These are phyloP conservation scores for Aspergillus pseudonomiae DNA, from an alignment of 2,329 filamentous ascomycete genomes.

Conservation along the genomic window DNA sequence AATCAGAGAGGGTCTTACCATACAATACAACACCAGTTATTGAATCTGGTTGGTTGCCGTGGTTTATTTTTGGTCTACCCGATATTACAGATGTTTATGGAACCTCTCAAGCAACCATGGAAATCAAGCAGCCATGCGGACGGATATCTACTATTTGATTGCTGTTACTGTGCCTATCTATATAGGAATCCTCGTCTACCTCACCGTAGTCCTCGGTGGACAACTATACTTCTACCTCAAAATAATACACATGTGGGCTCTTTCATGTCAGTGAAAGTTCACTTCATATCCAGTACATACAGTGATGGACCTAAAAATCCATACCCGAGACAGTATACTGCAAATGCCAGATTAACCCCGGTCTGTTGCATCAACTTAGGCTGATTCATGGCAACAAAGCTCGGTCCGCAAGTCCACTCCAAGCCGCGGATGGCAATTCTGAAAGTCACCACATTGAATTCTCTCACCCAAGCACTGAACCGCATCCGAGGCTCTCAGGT, in stretches of 20 bases:
- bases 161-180: not conserved
- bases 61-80: slow-evolving; percentile 19
- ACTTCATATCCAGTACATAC: not conserved
- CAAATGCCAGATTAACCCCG: not conserved
- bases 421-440: not conserved
- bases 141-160: not conserved
- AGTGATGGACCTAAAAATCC: not conserved
- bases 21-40: slow-evolving; percentile 9
- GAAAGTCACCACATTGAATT: not conserved
- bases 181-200: not conserved
- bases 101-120: not conserved
- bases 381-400: not conserved
- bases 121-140: slow-evolving; percentile 1
- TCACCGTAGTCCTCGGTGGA: not conserved
- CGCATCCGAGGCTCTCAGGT: not conserved
- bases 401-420: not conserved
- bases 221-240: not conserved
- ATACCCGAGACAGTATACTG: not conserved
- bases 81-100: not conserved
- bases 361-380: not conserved
- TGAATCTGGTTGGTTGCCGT: slow-evolving; percentile 22
- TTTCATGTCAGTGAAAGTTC: not conserved
- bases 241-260: not conserved
- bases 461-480: not conserved
- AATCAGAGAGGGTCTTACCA: not conserved